Evolutionary conservation across 2,329 filamentous ascomycete genomes (phyloP).

Genomic region (Paracorniculantispora psalliotae): DNA sequence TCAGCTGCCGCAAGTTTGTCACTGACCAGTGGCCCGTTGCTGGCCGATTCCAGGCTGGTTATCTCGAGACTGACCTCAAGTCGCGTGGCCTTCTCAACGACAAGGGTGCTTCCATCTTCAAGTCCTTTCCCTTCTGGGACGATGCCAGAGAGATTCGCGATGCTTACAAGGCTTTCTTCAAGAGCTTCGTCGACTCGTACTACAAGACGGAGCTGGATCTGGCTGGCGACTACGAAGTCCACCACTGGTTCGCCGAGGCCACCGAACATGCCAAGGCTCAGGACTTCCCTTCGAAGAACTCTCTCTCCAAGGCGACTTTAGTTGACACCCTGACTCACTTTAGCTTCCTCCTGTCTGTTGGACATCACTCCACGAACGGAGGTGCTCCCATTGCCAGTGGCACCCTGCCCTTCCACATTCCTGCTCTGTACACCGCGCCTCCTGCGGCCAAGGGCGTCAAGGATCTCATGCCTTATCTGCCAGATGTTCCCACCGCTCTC

Average conservation of each 20-base stretch:
- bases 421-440: conserved; percentile 34
- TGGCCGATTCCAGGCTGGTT: conserved; percentile 33
- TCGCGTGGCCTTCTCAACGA: conserved; percentile 36
- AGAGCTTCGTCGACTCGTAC: conserved; percentile 38
- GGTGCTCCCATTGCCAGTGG: conserved; percentile 33
- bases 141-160: conserved; percentile 34
- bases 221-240: conserved; percentile 34
- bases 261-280: conserved; percentile 30
- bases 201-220: conserved; percentile 32
- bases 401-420: conserved; percentile 38
- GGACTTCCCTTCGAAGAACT: conserved; percentile 34
- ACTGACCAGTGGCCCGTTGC: conserved; percentile 24
- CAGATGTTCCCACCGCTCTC: conserved; percentile 26
- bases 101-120: conserved; percentile 30
- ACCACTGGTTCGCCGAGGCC: conserved; percentile 40
- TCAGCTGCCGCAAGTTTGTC: conserved; percentile 24
- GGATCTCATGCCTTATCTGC: conserved; percentile 32
- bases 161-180: conserved; percentile 34
- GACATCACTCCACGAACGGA: conserved; percentile 39
- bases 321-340: conserved; percentile 37
- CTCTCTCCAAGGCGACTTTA: conserved; percentile 24
- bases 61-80: conserved; percentile 33
- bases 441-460: conserved; percentile 36
- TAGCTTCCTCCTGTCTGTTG: conserved; percentile 24
- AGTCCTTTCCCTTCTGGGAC: conserved; percentile 40